A percentile compares a stretch with the other conserved stretches of the same genome.
phyloP scores from a whole-genome alignment of 805 yeast genomes.

The Sungouiella blattae region DNA sequence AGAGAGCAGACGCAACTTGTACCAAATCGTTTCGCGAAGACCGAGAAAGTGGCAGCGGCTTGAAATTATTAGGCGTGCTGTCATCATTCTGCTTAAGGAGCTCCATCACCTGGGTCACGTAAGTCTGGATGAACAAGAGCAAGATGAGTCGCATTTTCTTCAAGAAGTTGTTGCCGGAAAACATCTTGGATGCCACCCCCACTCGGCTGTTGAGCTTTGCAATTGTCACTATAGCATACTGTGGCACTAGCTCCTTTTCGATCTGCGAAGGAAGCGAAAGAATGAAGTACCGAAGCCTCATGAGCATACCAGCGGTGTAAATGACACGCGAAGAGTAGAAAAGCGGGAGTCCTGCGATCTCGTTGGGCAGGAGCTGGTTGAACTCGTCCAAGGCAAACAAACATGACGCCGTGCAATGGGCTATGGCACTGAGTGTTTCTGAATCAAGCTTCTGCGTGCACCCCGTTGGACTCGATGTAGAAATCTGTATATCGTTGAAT shows the following conservation, averaged over 20 bases:
- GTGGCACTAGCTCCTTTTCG: conserved; percentile 47
- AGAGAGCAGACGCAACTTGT: not conserved
- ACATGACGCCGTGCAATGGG: conserved; percentile 53
- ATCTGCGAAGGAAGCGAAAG: conserved; percentile 47
- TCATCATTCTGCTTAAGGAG: conserved; percentile 23
- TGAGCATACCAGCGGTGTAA: conserved; percentile 63
- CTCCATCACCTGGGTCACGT: conserved; percentile 49
- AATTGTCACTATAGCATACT: conserved; percentile 35
- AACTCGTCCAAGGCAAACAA: conserved; percentile 48
- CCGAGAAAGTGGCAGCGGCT: not conserved
- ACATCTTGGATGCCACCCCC: conserved; percentile 23
- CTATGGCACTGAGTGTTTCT: conserved; percentile 40
- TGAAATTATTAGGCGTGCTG: conserved; percentile 10
- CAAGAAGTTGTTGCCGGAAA: conserved; percentile 45
- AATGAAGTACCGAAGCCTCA: conserved; percentile 54
- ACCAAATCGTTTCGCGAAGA: not conserved
- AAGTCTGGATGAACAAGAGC: conserved; percentile 59
- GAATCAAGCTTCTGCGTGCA: conserved; percentile 17
- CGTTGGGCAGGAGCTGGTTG: conserved; percentile 39
- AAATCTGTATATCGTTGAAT: conserved; percentile 20
- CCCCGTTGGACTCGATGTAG: conserved; percentile 3
- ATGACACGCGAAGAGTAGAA: conserved; percentile 54
- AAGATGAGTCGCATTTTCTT: conserved; percentile 54
- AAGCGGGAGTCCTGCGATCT: conserved; percentile 56
- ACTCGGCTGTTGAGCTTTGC: conserved; percentile 26